These are phyloP conservation scores for Pseudogymnoascus sp. DNA, from an alignment of 2,329 filamentous ascomycete genomes.

Conservation along the genomic window DNA sequence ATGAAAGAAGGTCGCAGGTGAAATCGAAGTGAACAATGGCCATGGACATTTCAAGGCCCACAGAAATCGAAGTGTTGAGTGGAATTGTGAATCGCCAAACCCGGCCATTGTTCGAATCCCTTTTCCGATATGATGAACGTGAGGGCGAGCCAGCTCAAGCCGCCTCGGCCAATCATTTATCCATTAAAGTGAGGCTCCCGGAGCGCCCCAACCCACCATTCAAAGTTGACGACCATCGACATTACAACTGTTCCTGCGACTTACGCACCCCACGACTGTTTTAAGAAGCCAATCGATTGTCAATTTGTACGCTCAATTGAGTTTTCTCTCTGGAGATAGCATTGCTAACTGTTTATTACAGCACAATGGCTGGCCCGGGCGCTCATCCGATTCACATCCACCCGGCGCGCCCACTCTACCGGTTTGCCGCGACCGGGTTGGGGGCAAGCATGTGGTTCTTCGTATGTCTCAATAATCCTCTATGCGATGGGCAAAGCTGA, in stretches of 20 bases:
- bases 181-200: slow-evolving; percentile 9
- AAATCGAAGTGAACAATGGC: slow-evolving; percentile 4
- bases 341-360: not conserved
- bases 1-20: slow-evolving; percentile 3
- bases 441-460: slow-evolving; percentile 99
- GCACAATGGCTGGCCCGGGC: slow-evolving; percentile 25
- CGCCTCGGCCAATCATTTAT: slow-evolving; percentile 11
- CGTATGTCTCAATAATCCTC: slow-evolving; percentile 49
- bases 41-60: not conserved
- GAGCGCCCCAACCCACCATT: slow-evolving; percentile 8
- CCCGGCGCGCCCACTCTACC: slow-evolving; percentile 65
- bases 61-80: not conserved
- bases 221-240: slow-evolving; percentile 10
- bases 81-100: slow-evolving; percentile 11
- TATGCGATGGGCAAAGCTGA: slow-evolving; percentile 20
- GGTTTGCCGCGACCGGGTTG: slow-evolving; percentile 77
- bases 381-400: slow-evolving; percentile 52
- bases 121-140: not conserved
- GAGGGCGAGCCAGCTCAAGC: slow-evolving; percentile 1
- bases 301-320: not conserved
- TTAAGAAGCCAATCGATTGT: not conserved
- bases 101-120: slow-evolving; percentile 8
- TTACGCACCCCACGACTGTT: slow-evolving; percentile 6
- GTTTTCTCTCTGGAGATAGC: not conserved
- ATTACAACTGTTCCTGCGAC: not conserved